Evolutionary conservation across 192 early-diverging fungal genomes (phyloP).

Genomic region (Backusella parvicylindrica): DNA sequence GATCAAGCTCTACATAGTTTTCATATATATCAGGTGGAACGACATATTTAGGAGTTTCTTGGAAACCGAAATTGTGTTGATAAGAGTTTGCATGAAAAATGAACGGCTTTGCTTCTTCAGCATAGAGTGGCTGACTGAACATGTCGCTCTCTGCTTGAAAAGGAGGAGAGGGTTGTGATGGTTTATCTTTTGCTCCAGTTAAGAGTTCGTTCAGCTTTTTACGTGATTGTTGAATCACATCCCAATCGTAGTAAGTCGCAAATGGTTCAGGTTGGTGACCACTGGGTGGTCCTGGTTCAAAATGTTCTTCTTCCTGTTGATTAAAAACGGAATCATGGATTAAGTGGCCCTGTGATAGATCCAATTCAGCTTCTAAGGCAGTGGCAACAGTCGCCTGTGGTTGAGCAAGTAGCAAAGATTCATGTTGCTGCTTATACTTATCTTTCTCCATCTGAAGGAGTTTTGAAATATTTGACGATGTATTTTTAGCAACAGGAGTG

Average conservation of each 20-base stretch:
- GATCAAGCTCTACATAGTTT: neutral
- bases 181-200: neutral
- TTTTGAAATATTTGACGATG: conserved; percentile 1
- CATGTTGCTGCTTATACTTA: conserved; percentile 13
- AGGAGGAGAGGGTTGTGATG: neutral
- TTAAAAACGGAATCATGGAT: neutral
- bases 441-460: conserved; percentile 15
- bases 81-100: neutral
- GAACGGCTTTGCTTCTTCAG: neutral
- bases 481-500: conserved; percentile 1
- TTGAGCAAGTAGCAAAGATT: neutral
- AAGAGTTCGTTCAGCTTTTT: neutral
- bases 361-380: conserved; percentile 14
- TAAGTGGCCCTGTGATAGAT: conserved; percentile 14
- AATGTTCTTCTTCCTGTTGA: neutral
- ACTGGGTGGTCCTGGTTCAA: neutral
- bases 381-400: conserved; percentile 12
- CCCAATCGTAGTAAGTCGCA: neutral
- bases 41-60: neutral
- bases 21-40: neutral
- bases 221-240: neutral
- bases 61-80: neutral
- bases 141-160: neutral
- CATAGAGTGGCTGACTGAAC: neutral
- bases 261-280: neutral